Base-by-base conservation (phyloP, 148 eudicot species). In the Cornus suecica region DNA sequence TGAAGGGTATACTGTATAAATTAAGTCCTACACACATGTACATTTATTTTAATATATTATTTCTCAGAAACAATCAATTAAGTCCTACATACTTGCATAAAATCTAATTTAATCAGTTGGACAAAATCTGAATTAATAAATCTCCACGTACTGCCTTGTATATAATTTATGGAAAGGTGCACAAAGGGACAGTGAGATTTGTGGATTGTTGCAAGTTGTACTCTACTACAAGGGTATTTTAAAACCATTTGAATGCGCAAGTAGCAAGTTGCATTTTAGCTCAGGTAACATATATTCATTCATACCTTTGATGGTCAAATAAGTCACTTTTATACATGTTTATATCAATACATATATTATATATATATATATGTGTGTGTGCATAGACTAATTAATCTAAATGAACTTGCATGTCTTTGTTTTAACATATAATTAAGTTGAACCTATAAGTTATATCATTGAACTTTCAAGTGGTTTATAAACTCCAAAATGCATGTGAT, bases 221-320 rank as follows among this genome's bases (percentile, higher is more conserved):
- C 27, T 37, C 41, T 76, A 41, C 20, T 65, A 26, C 0, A 58
- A 18, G 41, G 20, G 58, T 56, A 13, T 24, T 52, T 42, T 48
- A 54, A 27, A 65, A 10, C 66, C 22, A 31, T 6, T 22, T 37
- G 25, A 66, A 63, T 71, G 65, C 52, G 45, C 42, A 68, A 63
- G 27, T 37, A 66, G 75, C 76, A 82, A 82, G 73, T 80, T 65
- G 79, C n/a, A n/a, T n/a, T n/a, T n/a, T n/a, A 73, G 54, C 45
- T 66, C n/a, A n/a, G n/a, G n/a, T n/a, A n/a, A n/a, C n/a, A n/a
- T 79, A 81, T 84, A 74, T 81, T 76, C 79, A 20, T 45, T 18
- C 64, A 66, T 66, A 6, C 42, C 7, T 37, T 37, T 32, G 37
- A 32, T 32, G 37, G 7, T 32, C 7, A 32, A 32, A 32, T 32